phyloP scores from a whole-genome alignment of 2,329 filamentous ascomycete species.

The Talaromyces funiculosus region DNA sequence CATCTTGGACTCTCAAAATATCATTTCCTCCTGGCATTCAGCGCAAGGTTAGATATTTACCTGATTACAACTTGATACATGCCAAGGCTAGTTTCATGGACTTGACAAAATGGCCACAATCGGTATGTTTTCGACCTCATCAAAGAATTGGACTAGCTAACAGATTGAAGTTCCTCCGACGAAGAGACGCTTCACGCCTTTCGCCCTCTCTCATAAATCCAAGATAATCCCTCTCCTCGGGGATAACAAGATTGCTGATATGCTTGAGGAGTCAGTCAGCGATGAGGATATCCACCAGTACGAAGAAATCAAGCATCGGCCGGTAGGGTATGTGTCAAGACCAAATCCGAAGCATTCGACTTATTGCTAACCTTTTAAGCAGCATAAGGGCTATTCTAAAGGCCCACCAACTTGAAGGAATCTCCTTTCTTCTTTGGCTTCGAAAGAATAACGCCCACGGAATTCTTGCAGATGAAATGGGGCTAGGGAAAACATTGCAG shows the following conservation, averaged over 20 bases:
- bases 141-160: neutral
- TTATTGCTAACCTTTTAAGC: neutral
- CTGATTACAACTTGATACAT: neutral
- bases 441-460: constrained; percentile 23
- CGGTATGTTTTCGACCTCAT: neutral
- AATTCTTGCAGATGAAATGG: constrained; percentile 28
- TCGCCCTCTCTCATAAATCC: neutral
- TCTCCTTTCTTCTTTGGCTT: constrained; percentile 45
- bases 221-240: neutral
- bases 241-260: neutral
- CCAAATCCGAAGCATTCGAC: neutral
- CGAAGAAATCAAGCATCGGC: neutral
- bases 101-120: neutral
- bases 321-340: constrained; percentile 1
- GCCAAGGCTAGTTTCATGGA: neutral
- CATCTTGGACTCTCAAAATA: no score
- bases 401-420: constrained; percentile 47
- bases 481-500: constrained; percentile 27
- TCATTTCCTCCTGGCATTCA: neutral
- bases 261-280: neutral
- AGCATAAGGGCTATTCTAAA: constrained; percentile 48
- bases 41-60: neutral
- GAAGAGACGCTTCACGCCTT: neutral
- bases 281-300: neutral
- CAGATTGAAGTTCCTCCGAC: neutral